These are phyloP conservation scores for Hymenoscyphus fructigenus DNA, from an alignment of 2,329 filamentous ascomycete genomes.

Conservation along the genomic window DNA sequence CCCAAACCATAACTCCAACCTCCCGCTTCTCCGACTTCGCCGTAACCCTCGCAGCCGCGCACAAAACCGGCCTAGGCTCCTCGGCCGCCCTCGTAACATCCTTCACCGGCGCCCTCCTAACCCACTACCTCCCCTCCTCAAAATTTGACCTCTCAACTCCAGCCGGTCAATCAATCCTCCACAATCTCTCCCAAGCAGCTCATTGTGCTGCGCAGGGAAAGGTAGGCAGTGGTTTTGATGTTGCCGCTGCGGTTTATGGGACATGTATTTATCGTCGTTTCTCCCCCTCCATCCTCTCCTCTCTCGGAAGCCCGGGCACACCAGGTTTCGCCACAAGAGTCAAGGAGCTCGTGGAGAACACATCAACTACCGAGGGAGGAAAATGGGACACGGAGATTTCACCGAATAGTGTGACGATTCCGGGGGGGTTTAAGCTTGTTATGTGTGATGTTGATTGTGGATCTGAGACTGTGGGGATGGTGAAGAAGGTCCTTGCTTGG, in stretches of 20 bases:
- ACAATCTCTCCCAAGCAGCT: slow-evolving; percentile 90
- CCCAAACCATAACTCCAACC: slow-evolving; percentile 30
- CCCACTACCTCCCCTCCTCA: slow-evolving; percentile 65
- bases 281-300: slow-evolving; percentile 70
- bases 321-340: slow-evolving; percentile 67
- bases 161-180: slow-evolving; percentile 61
- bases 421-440: slow-evolving; percentile 70
- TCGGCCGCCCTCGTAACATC: slow-evolving; percentile 92
- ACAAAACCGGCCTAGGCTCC: slow-evolving; percentile 95
- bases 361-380: slow-evolving; percentile 36
- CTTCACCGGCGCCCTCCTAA: slow-evolving; percentile 73
- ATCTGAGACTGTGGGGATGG: slow-evolving; percentile 91
- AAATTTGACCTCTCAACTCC: slow-evolving; percentile 58
- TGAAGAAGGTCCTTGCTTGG: slow-evolving; percentile 88
- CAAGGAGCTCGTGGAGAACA: slow-evolving; percentile 63
- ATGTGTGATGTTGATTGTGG: slow-evolving; percentile 98
- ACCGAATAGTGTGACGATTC: slow-evolving; percentile 69
- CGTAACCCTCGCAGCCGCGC: slow-evolving; percentile 71
- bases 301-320: slow-evolving; percentile 64
- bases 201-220: slow-evolving; percentile 98
- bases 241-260: slow-evolving; percentile 89
- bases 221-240: slow-evolving; percentile 92
- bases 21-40: slow-evolving; percentile 72
- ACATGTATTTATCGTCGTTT: slow-evolving; percentile 92
- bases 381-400: slow-evolving; percentile 79